Percentiles rank a stretch among this genome's conserved stretches.
phyloP scores from a whole-genome alignment of 371 early-diverging fungal species.

The Syncephalastrum contaminatum region DNA sequence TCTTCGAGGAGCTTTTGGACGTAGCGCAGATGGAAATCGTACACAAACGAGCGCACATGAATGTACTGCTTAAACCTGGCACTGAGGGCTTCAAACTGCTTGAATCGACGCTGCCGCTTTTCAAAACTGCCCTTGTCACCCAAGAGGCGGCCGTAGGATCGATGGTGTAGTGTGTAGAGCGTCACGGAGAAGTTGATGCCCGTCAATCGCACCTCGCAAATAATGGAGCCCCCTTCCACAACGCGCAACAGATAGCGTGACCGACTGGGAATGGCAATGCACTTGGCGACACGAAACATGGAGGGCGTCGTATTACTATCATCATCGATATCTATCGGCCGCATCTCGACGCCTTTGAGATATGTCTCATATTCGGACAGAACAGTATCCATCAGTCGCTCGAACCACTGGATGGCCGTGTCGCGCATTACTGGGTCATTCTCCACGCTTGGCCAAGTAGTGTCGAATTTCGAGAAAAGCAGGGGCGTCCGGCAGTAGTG shows the following conservation, averaged over 20 bases:
- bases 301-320: conserved; percentile 16
- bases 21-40: conserved; percentile 78
- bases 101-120: conserved; percentile 23
- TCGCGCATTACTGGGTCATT: conserved; percentile 15
- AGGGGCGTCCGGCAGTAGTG: conserved; percentile 69
- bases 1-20: conserved; percentile 55
- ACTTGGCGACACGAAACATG: conserved; percentile 18
- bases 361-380: conserved; percentile 65
- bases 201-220: conserved; percentile 73
- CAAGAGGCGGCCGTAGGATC: conserved; percentile 36
- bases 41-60: conserved; percentile 81
- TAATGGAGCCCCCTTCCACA: conserved; percentile 66
- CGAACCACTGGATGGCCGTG: conserved; percentile 51
- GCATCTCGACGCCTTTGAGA: conserved; percentile 66
- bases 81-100: conserved; percentile 62
- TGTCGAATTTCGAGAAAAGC: conserved; percentile 51
- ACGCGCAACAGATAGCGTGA: conserved; percentile 64
- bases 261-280: conserved; percentile 40
- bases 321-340: conserved; percentile 51
- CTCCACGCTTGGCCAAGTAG: conserved; percentile 27
- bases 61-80: conserved; percentile 64
- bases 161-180: conserved; percentile 67
- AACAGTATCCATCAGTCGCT: conserved; percentile 51
- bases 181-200: conserved; percentile 71
- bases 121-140: no score